Evolutionary conservation across 106 monocot species (phyloP), one percentile per base, ranked within the genome.

Genomic region (Iris macrosiphon): DNA sequence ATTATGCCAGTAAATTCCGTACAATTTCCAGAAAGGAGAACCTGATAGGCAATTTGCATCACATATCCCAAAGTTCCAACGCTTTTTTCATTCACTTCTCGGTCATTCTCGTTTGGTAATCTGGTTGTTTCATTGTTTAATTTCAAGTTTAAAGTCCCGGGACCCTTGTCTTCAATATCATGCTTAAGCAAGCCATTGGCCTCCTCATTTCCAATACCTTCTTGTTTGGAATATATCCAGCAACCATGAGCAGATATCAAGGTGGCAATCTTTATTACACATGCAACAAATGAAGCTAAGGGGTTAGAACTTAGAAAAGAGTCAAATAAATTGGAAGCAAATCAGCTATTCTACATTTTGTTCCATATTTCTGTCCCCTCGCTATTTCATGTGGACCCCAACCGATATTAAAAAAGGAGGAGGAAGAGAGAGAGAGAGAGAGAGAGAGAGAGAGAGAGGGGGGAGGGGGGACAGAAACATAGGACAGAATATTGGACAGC

Each of bases 1-100:
- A 10, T 38, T 13, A 38, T 34, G 23, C 47, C 26, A 8, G 9
- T 48, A n/a, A n/a, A n/a, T n/a, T n/a, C n/a, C n/a, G n/a, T n/a
- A n/a, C n/a, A n/a, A n/a, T n/a, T n/a, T n/a, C n/a, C n/a, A n/a
- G 22, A 24, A 5, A 39, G 6, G 2, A 29, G 16, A 17, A 84
- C 84, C 85, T 85, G 85, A 44, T 85, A 80, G 2, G 59, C 54
- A 26, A 73, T 61, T 61, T 76, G 85, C 80, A 85, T 76, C 14
- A 51, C 21, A 30, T 68, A 61, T 16, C 72, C 79, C 79, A 55
- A 75, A 40, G 51, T 60, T 21, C 68, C 75, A 53, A n/a, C n/a
- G n/a, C n/a, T n/a, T n/a, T n/a, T n/a, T n/a, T n/a, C n/a, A n/a
- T n/a, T n/a, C n/a, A n/a, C 79, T 31, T 15, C 59, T 61, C 69